Evolutionary conservation across 495 filamentous ascomycete genomes (phyloP), one percentile per base, ranked within the genome.

Genomic region (Trichoderma asperelloides): DNA sequence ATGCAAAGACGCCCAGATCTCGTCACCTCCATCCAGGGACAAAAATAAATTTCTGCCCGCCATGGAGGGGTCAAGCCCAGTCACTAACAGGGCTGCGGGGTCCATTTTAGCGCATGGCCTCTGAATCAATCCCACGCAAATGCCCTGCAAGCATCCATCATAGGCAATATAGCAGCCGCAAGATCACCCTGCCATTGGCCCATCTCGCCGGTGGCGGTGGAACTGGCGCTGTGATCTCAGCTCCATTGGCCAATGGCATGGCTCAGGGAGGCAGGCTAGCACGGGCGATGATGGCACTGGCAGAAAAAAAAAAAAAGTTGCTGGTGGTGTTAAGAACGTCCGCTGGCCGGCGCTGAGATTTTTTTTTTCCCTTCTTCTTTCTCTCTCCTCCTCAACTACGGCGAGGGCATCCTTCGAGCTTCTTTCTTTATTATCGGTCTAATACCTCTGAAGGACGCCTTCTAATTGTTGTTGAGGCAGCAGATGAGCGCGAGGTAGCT

Each of bases 301-400:
- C 12, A 51, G n/a, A 60, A 60, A 60, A 60, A 28, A 55, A 55
- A 23, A 57, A 25, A 57, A 60, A 60, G 55, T 60, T 60, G 33
- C 33, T 37, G 33, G 33, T 37, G 55, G 55, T 60, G 27, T 60
- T 30, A 60, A 30, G 33, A 37, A 37, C 33, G 33, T 12, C 55
- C 55, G 49, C 55, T 60, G 55, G 43, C 5, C 43, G 43, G 43
- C n/a, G 49, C 55, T 30, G 55, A 60, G 55, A 60, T 60, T 60
- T 60, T 60, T 60, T 60, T 21, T 60, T 21, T 27, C 30, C 23
- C 27, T 60, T 30, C 55, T 60, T 60, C 27, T 12, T 60, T 60
- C 55, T 30, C 28, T 25, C 55, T 60, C 55, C 25, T 60, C 55
- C 55, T 30, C 55, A 60, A 30, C 55, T 60, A 27, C 27, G 23